A percentile compares a stretch with the other conserved stretches of the same genome.
Evolutionary conservation across 345 rosid genomes (phyloP).

Genomic region (Syzygium aqueum): DNA sequence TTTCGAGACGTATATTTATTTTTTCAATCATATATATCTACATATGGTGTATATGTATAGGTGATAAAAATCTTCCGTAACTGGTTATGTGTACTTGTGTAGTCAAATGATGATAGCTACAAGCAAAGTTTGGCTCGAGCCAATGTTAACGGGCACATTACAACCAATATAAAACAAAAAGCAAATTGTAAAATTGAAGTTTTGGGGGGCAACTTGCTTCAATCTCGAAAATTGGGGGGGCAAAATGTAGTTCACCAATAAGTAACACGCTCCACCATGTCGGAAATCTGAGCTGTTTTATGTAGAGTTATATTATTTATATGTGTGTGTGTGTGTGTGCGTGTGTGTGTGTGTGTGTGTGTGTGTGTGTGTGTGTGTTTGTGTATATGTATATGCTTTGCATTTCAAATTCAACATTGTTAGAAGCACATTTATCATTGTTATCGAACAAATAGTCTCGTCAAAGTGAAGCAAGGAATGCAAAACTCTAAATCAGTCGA

Average conservation of each 20-base stretch:
- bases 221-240: background rate
- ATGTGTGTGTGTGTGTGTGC: no score
- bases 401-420: no score
- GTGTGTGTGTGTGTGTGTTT: no score
- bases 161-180: background rate
- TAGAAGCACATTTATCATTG: background rate
- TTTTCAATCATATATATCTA: background rate
- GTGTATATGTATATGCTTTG: no score
- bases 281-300: background rate
- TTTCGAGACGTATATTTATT: background rate
- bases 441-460: background rate
- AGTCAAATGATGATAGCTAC: background rate
- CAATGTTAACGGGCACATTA: background rate
- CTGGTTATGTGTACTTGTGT: background rate
- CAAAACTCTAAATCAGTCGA: background rate
- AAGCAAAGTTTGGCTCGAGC: background rate
- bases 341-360: no score
- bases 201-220: background rate
- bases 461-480: background rate
- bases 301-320: background rate
- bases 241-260: background rate
- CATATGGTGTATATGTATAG: background rate
- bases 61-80: background rate
- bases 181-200: background rate
- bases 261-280: background rate